These are phyloP conservation scores for Gnetum montanum DNA, from an alignment of 75 land plant genomes.

Conservation along the genomic window DNA sequence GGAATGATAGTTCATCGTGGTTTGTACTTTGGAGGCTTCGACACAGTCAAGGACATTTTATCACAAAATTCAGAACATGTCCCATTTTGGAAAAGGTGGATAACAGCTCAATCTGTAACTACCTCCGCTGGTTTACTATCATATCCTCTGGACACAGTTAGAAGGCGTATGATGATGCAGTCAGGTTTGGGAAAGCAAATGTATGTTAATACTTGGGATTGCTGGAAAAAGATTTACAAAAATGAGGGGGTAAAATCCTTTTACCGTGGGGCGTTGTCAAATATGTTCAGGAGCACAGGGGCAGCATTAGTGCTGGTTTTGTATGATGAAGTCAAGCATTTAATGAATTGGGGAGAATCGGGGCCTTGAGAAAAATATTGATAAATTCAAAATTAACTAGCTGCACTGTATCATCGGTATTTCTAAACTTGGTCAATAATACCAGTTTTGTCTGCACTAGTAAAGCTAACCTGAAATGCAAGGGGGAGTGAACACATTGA, in stretches of 20 bases:
- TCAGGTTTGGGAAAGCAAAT: conserved; percentile 63
- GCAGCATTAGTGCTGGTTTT: conserved; percentile 86
- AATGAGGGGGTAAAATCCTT: conserved; percentile 64
- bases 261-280: conserved; percentile 86
- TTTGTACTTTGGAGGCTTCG: conserved; percentile 94
- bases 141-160: conserved; percentile 87
- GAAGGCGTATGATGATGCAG: conserved; percentile 98
- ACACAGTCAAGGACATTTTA: conserved; percentile 76
- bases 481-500: too few relatives aligned
- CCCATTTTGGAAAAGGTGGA: conserved; percentile 87
- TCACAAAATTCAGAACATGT: conserved; percentile 28
- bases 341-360: conserved; percentile 46
- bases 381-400: not conserved
- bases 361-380: not conserved
- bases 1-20: conserved; percentile 93
- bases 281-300: conserved; percentile 91
- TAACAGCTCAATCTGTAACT: conserved; percentile 75
- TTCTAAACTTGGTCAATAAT: too few relatives aligned
- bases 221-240: conserved; percentile 82
- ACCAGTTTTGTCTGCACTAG: too few relatives aligned
- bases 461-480: too few relatives aligned
- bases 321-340: conserved; percentile 82
- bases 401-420: conserved; percentile 3
- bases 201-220: conserved; percentile 74
- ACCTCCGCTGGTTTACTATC: conserved; percentile 86